These are phyloP conservation scores for Komagataella populi DNA, from an alignment of 805 yeast species.

Conservation along the genomic window DNA sequence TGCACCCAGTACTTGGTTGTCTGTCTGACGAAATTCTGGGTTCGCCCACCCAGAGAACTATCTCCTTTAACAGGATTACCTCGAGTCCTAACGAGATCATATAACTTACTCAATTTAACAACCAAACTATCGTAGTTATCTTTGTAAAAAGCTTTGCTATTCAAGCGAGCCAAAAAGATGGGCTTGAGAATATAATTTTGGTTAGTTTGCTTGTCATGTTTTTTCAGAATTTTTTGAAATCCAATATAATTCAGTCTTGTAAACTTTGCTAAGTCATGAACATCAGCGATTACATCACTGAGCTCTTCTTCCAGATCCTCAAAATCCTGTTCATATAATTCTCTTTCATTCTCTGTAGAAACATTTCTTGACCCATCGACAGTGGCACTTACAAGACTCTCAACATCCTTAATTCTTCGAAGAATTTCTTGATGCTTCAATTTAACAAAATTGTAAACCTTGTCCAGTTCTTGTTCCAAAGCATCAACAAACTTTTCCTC, in stretches of 20 bases:
- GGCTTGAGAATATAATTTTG: conserved; percentile 66
- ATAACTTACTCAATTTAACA: conserved; percentile 77
- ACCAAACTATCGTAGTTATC: conserved; percentile 85
- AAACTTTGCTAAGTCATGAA: conserved; percentile 91
- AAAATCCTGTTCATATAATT: conserved; percentile 46
- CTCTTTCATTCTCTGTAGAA: conserved; percentile 14
- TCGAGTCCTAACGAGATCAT: conserved; percentile 88
- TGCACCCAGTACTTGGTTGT: conserved; percentile 99
- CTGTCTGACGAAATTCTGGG: conserved; percentile 96
- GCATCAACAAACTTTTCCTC: conserved; percentile 73
- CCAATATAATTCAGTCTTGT: conserved; percentile 92
- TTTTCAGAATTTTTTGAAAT: conserved; percentile 90
- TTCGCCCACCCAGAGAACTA: conserved; percentile 94
- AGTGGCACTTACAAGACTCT: conserved; percentile 49
- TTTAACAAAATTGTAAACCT: conserved; percentile 82
- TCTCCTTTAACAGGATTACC: conserved; percentile 95
- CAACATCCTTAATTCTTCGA: conserved; percentile 75
- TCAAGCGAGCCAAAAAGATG: conserved; percentile 83
- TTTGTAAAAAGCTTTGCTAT: conserved; percentile 90
- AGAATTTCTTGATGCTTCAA: conserved; percentile 78
- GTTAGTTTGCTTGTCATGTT: conserved; percentile 83
- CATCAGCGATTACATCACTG: conserved; percentile 88
- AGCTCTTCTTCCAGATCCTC: conserved; percentile 65
- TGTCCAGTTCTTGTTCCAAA: conserved; percentile 78
- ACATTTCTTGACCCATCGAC: conserved; percentile 31